Conservation (phyloP, 495 filamentous ascomycete genomes). For the Tuber umbilicatum region DNA sequence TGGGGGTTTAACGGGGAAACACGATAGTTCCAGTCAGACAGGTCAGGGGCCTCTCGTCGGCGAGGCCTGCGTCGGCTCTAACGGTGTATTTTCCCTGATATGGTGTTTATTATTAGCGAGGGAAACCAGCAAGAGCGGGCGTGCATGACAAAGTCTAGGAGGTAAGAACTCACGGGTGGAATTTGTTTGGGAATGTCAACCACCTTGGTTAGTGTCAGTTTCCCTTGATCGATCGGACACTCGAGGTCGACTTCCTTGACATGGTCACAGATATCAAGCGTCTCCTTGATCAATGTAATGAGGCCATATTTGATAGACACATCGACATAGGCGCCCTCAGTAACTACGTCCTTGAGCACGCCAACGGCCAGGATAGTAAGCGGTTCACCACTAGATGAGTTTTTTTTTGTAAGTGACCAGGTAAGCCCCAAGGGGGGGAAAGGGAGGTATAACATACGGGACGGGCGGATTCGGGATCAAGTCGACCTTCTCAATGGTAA, state of each 20-base stretch:
- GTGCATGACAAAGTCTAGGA: neutral
- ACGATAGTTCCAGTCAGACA: conserved; percentile 66
- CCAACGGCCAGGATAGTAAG: conserved; percentile 74
- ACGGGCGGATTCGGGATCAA: conserved; percentile 77
- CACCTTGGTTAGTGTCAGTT: conserved; percentile 63
- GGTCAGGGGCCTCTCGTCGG: conserved; percentile 63
- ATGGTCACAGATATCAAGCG: conserved; percentile 78
- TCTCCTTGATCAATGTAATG: conserved; percentile 75
- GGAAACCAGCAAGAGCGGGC: neutral
- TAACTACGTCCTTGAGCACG: conserved; percentile 58
- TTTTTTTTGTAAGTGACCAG: conserved; percentile 6
- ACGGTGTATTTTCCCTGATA: conserved; percentile 82
- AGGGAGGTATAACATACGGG: conserved; percentile 54
- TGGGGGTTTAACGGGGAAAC: conserved; percentile 44
- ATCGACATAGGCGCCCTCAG: conserved; percentile 69
- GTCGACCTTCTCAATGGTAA: conserved; percentile 72
- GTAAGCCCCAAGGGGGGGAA: conserved; percentile 31
- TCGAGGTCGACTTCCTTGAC: conserved; percentile 77
- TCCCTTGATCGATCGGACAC: conserved; percentile 77
- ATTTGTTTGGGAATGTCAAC: conserved; percentile 82
- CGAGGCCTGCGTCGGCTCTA: conserved; percentile 70
- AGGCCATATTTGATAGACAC: conserved; percentile 88
- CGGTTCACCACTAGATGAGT: conserved; percentile 58
- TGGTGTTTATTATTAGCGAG: conserved; percentile 19
- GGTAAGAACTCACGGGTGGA: conserved; percentile 62